These are phyloP conservation scores for Leucogyrophana mollusca DNA, from an alignment of 768 basidiomycete species.

Conservation along the genomic window DNA sequence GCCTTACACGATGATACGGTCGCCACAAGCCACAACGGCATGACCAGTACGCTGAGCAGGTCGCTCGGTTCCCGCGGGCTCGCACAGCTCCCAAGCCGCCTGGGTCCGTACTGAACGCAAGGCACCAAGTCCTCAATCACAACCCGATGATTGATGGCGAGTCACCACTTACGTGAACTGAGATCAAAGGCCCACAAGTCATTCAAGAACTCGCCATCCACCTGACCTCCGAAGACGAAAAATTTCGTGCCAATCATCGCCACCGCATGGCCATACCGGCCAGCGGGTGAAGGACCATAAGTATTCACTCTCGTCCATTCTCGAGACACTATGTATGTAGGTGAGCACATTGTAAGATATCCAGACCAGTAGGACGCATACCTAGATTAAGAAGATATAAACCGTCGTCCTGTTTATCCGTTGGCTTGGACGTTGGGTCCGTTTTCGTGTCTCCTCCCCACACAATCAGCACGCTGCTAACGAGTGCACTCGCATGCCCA, in stretches of 20 bases:
- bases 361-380: slow-evolving; percentile 30
- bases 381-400: slow-evolving; percentile 93
- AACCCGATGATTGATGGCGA: background rate
- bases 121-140: slow-evolving; percentile 1
- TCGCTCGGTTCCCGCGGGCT: slow-evolving; percentile 54
- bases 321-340: slow-evolving; percentile 62
- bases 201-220: slow-evolving; percentile 90
- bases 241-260: slow-evolving; percentile 91
- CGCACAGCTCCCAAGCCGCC: slow-evolving; percentile 80
- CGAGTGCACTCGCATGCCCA: slow-evolving; percentile 95
- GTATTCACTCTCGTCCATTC: slow-evolving; percentile 93
- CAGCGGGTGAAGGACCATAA: slow-evolving; percentile 73
- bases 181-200: slow-evolving; percentile 97
- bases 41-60: slow-evolving; percentile 92
- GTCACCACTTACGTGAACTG: slow-evolving; percentile 70
- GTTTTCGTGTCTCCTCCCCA: slow-evolving; percentile 99
- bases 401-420: slow-evolving; percentile 86
- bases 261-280: slow-evolving; percentile 95
- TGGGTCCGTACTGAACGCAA: slow-evolving; percentile 68
- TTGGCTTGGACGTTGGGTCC: slow-evolving; percentile 54
- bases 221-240: slow-evolving; percentile 95
- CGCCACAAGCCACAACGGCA: slow-evolving; percentile 77
- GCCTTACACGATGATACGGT: slow-evolving; percentile 84
- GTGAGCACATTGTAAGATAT: slow-evolving; percentile 1
- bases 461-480: slow-evolving; percentile 92